These are phyloP conservation scores for Zarea fungicola DNA, from an alignment of 2,329 filamentous ascomycete genomes.

Conservation along the genomic window DNA sequence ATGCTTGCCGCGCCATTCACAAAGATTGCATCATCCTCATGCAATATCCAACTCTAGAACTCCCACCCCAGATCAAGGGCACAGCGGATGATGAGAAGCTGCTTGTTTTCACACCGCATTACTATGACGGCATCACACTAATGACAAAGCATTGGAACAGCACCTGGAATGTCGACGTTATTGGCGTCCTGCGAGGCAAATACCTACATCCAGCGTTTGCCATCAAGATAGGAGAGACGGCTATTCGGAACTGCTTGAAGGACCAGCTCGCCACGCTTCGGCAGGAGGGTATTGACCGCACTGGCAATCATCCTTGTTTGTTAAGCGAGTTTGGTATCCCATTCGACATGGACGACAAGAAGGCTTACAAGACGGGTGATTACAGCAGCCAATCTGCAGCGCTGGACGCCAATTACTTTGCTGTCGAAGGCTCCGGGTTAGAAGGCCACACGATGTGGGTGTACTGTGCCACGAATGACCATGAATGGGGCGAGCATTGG, in stretches of 20 bases:
- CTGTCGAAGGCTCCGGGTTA: slow-evolving; percentile 74
- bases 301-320: slow-evolving; percentile 82
- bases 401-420: slow-evolving; percentile 94
- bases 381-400: slow-evolving; percentile 89
- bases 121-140: slow-evolving; percentile 92
- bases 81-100: slow-evolving; percentile 83
- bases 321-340: slow-evolving; percentile 96
- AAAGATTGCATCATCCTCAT: slow-evolving; percentile 81
- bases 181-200: slow-evolving; percentile 82
- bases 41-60: slow-evolving; percentile 86
- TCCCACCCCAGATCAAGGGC: slow-evolving; percentile 82
- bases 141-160: slow-evolving; percentile 99
- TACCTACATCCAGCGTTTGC: slow-evolving; percentile 88
- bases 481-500: slow-evolving; percentile 89
- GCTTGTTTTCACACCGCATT: slow-evolving; percentile 91
- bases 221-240: slow-evolving; percentile 86
- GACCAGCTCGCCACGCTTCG: slow-evolving; percentile 80
- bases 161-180: slow-evolving; percentile 92
- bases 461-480: slow-evolving; percentile 78
- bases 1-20: slow-evolving; percentile 70
- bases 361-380: slow-evolving; percentile 92
- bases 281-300: slow-evolving; percentile 81
- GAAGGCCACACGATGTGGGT: slow-evolving; percentile 89
- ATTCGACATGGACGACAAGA: slow-evolving; percentile 96
- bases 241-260: slow-evolving; percentile 87